Percentiles rank a stretch among this genome's conserved stretches.
Conservation (phyloP, 164 flowering plant species). For the Annona squamosa region DNA sequence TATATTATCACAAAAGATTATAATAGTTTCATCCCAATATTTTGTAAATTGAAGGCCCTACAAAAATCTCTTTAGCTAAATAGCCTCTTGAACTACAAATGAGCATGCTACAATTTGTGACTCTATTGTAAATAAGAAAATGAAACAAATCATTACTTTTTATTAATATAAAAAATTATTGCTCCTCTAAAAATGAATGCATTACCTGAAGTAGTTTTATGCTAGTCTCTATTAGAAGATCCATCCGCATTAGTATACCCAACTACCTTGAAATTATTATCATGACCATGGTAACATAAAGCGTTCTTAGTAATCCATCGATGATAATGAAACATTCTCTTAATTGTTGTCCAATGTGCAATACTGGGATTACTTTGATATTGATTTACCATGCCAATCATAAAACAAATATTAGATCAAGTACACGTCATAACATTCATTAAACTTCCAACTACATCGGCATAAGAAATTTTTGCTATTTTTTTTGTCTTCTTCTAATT, state of each 20-base stretch:
- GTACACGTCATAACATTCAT: not conserved
- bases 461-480: not conserved
- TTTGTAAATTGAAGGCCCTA: not conserved
- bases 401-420: not conserved
- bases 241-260: not conserved
- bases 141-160: not conserved
- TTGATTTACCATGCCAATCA: not conserved
- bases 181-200: not conserved
- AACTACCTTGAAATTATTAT: too few species aligned
- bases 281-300: not conserved
- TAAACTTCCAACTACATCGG: not conserved
- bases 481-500: too few species aligned
- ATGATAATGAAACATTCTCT: not conserved
- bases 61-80: not conserved
- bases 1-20: not conserved
- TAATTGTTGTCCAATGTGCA: not conserved
- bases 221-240: not conserved
- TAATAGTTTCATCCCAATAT: not conserved
- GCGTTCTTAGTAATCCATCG: not conserved
- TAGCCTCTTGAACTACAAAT: not conserved
- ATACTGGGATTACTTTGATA: not conserved
- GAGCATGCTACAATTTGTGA: not conserved
- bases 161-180: not conserved
- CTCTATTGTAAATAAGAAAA: not conserved
- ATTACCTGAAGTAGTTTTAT: not conserved